Base-by-base conservation (phyloP, 805 yeast species). In the fission yeast (Schizosaccharomyces pombe) region DNA sequence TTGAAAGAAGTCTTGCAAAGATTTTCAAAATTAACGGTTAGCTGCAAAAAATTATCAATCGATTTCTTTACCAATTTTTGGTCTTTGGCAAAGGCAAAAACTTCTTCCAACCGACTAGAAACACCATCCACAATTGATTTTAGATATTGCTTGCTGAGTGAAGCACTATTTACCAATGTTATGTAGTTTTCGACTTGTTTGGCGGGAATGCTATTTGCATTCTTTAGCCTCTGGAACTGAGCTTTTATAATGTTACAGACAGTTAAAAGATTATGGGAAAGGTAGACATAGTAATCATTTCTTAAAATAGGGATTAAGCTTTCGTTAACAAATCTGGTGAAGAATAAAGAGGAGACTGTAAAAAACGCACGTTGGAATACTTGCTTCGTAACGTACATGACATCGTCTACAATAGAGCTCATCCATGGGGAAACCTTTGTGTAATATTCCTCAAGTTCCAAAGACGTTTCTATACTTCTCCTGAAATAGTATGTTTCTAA, bases 371-470 rank as follows among this genome's bases (percentile, higher is more conserved):
- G 81, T 26, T 78, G 68, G 34, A 86, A 64, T 16, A 82, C 72
- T 37, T 78, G 76, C 61, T 84, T 82, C 49, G 87, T 67, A 6
- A 86, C 77, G 60, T 85, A 71, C 29, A 85, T 75, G 33, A 84
- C 68, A 63, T 91, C 98, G 61, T 91, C 98, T 26, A 87, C 77
- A 24, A 85, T 79, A 0, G 96, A 85, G 0, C 93, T 77, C 3
- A 82, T 76, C 12, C 66, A 59, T 2, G 72, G 60, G 29, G 56
- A 49, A 5, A 59, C 32, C 2, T 56, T 52, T 47, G 76, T 76
- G 0, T 94, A 94, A 19, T 83, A 59, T 59, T 81, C 86, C 64
- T 91, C 97, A 33, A 85, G 71, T 53, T 77, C 73, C 51, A 83
- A 75, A 1, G 95, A 84, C 62, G 81, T 85, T 61, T 83, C 91